Evolutionary conservation across 1,284 basidiomycete genomes (phyloP), one percentile per base, ranked within the genome.

Genomic region (Coniferiporia sulphurascens): DNA sequence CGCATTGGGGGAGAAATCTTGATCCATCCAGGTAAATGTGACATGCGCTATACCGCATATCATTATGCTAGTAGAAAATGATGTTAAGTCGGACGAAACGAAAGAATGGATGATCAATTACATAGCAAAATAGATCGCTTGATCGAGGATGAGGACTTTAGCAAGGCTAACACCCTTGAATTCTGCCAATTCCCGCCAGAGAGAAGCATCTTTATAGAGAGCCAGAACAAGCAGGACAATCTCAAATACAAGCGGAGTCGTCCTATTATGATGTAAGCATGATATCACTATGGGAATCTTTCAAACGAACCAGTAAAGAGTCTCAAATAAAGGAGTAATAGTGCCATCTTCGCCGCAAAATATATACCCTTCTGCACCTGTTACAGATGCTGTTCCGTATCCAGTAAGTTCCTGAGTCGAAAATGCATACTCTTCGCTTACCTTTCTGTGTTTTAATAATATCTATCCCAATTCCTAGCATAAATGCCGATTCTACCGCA

Each of bases 201-300:
- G 38, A 27, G 34, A 19, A 38, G 32, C 17, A 52, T 32, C 34
- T 32, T 36, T 46, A 17, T 48, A 21, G 21, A 56, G 45, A 38
- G 55, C 55, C 27, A 56, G 17, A n/a, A 27, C 3, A 44, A 56
- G 48, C 15, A 56, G 44, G 7, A 56, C 13, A 19, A 38, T 2
- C 27, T 45, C 55, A 44, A 46, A 56, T 9, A 56, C 27, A 44
- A 56, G 22, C 22, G 55, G 55, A 7, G 46, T n/a, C 21, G 46
- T 34, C 55, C 55, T 56, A 36, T 6, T 10, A 7, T 32, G 4
- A 35, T 36, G 34, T 17, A n/a, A 13, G 22, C 27, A 32, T 15
- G 36, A 17, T 2, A n/a, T 9, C 27, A 3, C n/a, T 19, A 10
- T 15, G 15, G 12, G n/a, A n/a, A 12, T 7, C n/a, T 32, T 15